Percentiles rank a stretch among this genome's conserved stretches.
Conservation (phyloP, 768 basidiomycete genomes). For the Leucosporidium yakuticum region DNA sequence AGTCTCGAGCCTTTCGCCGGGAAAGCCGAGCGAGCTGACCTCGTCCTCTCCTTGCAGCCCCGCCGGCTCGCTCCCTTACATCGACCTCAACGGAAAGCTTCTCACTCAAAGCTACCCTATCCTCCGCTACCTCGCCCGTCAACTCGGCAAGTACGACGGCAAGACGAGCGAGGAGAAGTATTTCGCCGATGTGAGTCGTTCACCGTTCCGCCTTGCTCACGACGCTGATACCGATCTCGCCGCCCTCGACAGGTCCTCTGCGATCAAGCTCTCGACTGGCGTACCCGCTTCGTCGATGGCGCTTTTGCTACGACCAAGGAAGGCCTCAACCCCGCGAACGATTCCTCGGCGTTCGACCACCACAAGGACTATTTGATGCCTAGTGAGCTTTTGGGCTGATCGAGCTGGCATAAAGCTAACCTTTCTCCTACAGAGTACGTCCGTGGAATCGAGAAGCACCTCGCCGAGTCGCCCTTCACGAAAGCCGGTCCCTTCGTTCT, state of each 20-base stretch:
- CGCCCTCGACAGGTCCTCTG: not conserved
- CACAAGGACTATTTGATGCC: constrained; percentile 1
- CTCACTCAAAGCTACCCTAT: constrained; percentile 10
- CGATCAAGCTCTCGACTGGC: constrained; percentile 14
- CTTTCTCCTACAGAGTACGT: not conserved
- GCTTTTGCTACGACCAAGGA: constrained; percentile 3
- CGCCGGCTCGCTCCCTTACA: constrained; percentile 6
- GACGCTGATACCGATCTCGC: not conserved
- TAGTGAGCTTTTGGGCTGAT: not conserved
- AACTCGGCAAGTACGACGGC: constrained; percentile 16
- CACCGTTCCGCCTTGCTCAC: no score
- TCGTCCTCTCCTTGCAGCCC: not conserved
- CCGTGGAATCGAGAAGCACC: constrained; percentile 1
- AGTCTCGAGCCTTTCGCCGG: not conserved
- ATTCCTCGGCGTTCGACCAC: not conserved
- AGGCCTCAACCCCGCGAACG: not conserved
- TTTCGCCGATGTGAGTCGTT: constrained; percentile 6
- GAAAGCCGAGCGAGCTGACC: not conserved
- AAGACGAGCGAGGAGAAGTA: constrained; percentile 15
- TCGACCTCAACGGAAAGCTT: constrained; percentile 4
- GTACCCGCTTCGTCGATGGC: constrained; percentile 9
- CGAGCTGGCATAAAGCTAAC: not conserved
- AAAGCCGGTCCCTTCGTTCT: constrained; percentile 9
- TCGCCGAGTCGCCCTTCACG: not conserved
- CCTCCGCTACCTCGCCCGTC: not conserved